Conservation (phyloP, 2,329 filamentous ascomycete species). For the Hysterium pulicare region DNA sequence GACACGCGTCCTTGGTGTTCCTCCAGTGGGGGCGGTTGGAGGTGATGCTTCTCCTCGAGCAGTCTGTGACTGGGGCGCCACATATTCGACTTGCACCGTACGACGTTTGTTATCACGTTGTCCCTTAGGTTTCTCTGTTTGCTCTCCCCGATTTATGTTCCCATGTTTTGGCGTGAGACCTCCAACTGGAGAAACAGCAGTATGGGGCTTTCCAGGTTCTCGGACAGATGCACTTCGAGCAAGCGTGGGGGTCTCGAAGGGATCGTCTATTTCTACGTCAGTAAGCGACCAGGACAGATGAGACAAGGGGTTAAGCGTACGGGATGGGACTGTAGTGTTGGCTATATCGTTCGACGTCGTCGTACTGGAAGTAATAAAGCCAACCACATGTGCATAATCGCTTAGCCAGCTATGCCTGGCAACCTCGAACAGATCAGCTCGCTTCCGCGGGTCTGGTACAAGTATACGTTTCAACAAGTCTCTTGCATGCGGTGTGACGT, state of each 20-base stretch:
- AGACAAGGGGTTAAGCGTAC: constrained; percentile 38
- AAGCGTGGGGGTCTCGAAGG: constrained; percentile 60
- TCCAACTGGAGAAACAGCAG: constrained; percentile 45
- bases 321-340: constrained; percentile 66
- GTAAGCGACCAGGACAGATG: constrained; percentile 10
- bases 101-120: constrained; percentile 82
- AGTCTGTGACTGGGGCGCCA: constrained; percentile 84
- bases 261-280: constrained; percentile 41
- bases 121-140: constrained; percentile 61
- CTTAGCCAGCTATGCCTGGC: constrained; percentile 97
- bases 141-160: constrained; percentile 66
- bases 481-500: constrained; percentile 92
- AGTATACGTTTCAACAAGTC: constrained; percentile 90
- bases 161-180: constrained; percentile 71
- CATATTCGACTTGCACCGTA: constrained; percentile 97
- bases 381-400: constrained; percentile 94
- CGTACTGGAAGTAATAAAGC: constrained; percentile 93
- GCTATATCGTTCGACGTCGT: constrained; percentile 83
- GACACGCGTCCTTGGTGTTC: constrained; percentile 49
- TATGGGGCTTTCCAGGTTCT: constrained; percentile 69
- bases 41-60: constrained; percentile 61
- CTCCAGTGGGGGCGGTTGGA: constrained; percentile 25
- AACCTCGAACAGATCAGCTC: constrained; percentile 95
- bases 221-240: constrained; percentile 90
- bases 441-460: constrained; percentile 89